Conservation (phyloP, 345 rosid genomes). For the Atalantia buxifolia region DNA sequence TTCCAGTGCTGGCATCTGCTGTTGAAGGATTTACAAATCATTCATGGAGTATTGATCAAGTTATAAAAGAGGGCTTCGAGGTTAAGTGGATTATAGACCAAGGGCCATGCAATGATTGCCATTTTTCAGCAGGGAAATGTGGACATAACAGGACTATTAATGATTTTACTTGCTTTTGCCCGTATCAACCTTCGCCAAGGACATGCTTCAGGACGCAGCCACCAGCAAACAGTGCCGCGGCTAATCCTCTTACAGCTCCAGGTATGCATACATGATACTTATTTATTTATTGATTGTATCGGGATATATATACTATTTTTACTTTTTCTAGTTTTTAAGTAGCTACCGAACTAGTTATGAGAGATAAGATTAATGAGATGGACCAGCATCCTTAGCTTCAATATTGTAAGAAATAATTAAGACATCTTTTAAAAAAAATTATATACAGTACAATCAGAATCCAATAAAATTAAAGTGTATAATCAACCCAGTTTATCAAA, state of each 20-base stretch:
- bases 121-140: slow-evolving; percentile 14
- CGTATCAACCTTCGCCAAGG: neutral
- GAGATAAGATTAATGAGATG: too few species aligned
- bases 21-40: too few species aligned
- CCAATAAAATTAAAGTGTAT: too few species aligned
- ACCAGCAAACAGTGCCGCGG: too few species aligned
- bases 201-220: neutral
- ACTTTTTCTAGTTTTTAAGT: neutral
- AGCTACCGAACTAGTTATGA: neutral
- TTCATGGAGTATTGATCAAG: neutral
- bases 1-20: slow-evolving; percentile 11
- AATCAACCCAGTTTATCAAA: too few species aligned
- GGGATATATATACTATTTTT: too few species aligned
- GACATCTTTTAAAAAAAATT: too few species aligned
- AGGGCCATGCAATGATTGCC: neutral
- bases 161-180: slow-evolving; percentile 20
- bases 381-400: too few species aligned
- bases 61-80: slow-evolving; percentile 22
- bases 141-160: slow-evolving; percentile 10
- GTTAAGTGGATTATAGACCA: slow-evolving; percentile 17
- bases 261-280: neutral
- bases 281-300: neutral
- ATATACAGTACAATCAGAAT: too few species aligned
- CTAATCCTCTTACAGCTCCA: too few species aligned
- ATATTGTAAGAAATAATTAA: too few species aligned